Percentiles rank a stretch among this genome's conserved stretches.
Conservation (phyloP, 202 grass and related monocot species). For the Cymbopogon flexuosus region DNA sequence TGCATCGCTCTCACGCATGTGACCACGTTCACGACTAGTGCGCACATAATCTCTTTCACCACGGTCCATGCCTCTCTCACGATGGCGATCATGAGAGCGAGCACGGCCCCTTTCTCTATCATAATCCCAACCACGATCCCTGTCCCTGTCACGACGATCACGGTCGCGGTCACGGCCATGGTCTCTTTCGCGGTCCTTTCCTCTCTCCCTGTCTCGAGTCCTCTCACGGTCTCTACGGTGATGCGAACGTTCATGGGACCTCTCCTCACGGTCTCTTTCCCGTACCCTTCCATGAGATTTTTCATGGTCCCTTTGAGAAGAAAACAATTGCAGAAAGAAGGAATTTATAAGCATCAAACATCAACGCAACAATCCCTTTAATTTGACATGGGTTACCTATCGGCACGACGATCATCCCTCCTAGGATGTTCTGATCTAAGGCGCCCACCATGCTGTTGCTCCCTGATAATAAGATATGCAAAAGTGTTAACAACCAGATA, state of each 20-base stretch:
- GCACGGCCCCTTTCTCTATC: slow-evolving; percentile 46
- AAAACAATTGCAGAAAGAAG: not conserved
- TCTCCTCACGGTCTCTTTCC: slow-evolving; percentile 52
- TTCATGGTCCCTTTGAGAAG: slow-evolving; percentile 47
- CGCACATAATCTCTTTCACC: slow-evolving; percentile 54
- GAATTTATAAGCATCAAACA: not conserved
- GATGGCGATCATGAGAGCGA: slow-evolving; percentile 50
- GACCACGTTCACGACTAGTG: slow-evolving; percentile 38
- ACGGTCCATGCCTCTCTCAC: slow-evolving; percentile 55
- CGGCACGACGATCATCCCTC: slow-evolving; percentile 49
- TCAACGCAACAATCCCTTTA: not conserved
- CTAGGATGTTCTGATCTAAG: slow-evolving; percentile 72
- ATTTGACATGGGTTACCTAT: slow-evolving; percentile 38
- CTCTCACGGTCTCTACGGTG: slow-evolving; percentile 52
- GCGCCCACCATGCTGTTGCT: slow-evolving; percentile 48
- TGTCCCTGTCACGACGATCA: slow-evolving; percentile 54
- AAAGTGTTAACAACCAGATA: not conserved
- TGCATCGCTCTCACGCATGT: slow-evolving; percentile 45
- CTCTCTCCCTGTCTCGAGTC: slow-evolving; percentile 45
- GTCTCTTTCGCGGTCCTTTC: slow-evolving; percentile 53
- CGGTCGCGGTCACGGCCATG: slow-evolving; percentile 50
- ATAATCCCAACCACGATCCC: slow-evolving; percentile 51
- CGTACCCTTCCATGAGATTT: slow-evolving; percentile 59
- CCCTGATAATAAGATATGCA: slow-evolving; percentile 37
- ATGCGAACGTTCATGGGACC: slow-evolving; percentile 42